Evolutionary conservation across 78 protist genomes (phyloP), one percentile per base, ranked within the genome.

Genomic region (Pigoraptor vietnamica): DNA sequence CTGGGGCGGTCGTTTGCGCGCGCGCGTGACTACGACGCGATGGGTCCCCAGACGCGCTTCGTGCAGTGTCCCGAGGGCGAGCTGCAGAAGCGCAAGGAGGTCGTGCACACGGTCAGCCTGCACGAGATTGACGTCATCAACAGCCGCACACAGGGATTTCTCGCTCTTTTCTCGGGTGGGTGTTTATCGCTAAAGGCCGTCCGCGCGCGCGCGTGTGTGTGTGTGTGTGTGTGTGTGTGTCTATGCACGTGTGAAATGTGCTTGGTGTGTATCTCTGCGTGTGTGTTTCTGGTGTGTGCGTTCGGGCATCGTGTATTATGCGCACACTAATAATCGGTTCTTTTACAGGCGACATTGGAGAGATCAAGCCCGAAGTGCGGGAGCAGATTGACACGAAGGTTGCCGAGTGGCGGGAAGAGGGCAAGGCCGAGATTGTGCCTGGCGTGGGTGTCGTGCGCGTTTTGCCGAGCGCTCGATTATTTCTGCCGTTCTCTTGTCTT

Each of bases 391-490:
- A 99, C 95, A 98, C 97, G 93, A 96, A 94, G 40, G 99, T 99
- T 35, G 96, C 98, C 95, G 95, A 96, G 92, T 99, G 99, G 97
- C 98, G 99, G 90, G 99, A 99, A 79, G 98, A 98, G 40, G 99
- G 99, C 38, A 96, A 98, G n/a, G 99, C 99, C 25, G 99, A 99
- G 94, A 95, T 99, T 21, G 99, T 99, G 67, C 99, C 99, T 0
- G 99, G 99, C 82, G 99, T 40, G 21, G 21, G 84, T 81, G 84
- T 81, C 21, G 79, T 29, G 36, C 1, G 10, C 24, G 84, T 23
- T 81, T 81, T 2, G 56, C 2, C 87, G 94, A 94, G 86, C n/a
- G n/a, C n/a, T n/a, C n/a, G 96, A 94, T 9, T n/a, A 55, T 87
- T 33, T 33, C 25, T 40, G 90, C n/a, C 83, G 95, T 0, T 93